Evolutionary conservation across 352 stramenopile genomes (phyloP).

Genomic region (Plasmopara halstedii): DNA sequence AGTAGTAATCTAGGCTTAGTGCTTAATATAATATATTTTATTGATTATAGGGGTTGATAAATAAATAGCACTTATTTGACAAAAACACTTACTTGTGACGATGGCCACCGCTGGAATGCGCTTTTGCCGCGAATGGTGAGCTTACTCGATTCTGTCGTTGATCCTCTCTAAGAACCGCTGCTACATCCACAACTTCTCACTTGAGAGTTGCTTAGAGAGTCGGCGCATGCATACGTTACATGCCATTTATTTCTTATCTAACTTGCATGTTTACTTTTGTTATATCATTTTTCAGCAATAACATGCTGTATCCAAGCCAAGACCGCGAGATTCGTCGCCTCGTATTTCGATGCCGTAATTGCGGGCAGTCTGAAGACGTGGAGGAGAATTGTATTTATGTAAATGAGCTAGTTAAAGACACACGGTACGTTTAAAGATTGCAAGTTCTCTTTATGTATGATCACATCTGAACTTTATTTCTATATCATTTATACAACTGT

Average conservation of each 20-base stretch:
- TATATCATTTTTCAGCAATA: conserved; percentile 53
- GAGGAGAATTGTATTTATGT: conserved; percentile 90
- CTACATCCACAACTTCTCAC: not conserved
- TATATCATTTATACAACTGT: too few relatives aligned
- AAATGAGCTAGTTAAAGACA: conserved; percentile 86
- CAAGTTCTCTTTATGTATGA: not conserved
- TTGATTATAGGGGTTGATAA: too few relatives aligned
- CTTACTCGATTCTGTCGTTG: conserved; percentile 1
- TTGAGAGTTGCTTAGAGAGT: not conserved
- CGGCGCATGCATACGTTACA: not conserved
- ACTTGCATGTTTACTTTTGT: conserved; percentile 1
- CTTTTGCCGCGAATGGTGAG: conserved; percentile 84
- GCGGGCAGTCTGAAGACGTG: conserved; percentile 78
- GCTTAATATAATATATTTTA: too few relatives aligned
- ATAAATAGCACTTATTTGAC: not conserved
- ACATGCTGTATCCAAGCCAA: conserved; percentile 88
- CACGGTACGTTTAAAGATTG: conserved; percentile 34
- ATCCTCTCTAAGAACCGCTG: not conserved
- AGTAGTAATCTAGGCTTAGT: too few relatives aligned
- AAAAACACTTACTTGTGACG: not conserved
- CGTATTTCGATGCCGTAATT: conserved; percentile 85
- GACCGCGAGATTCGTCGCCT: conserved; percentile 79
- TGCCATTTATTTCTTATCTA: not conserved
- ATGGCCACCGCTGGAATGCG: conserved; percentile 82
- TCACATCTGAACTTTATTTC: too few relatives aligned